These are phyloP conservation scores for Clarireedia monteithiana DNA, from an alignment of 2,329 filamentous ascomycete genomes.

Conservation along the genomic window DNA sequence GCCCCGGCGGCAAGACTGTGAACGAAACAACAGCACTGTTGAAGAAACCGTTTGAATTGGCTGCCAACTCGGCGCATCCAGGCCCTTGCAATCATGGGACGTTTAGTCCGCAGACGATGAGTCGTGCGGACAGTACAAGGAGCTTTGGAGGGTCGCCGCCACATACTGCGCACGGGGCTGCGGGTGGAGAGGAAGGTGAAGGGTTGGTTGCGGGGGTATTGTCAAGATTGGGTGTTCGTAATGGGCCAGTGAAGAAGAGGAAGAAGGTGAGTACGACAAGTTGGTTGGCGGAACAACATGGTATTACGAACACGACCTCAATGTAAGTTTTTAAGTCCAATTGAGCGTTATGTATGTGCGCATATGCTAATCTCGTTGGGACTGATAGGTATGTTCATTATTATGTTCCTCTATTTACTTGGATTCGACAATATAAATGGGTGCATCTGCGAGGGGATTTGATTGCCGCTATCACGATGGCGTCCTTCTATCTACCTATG, in stretches of 20 bases:
- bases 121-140: slow-evolving; percentile 22
- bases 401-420: slow-evolving; percentile 85
- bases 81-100: slow-evolving; percentile 62
- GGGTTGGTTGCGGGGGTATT: slow-evolving; percentile 20
- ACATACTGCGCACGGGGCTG: slow-evolving; percentile 8
- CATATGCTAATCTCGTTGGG: not conserved
- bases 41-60: slow-evolving; percentile 31
- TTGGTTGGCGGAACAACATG: slow-evolving; percentile 63
- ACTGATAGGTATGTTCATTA: slow-evolving; percentile 72
- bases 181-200: slow-evolving; percentile 12
- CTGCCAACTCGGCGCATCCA: slow-evolving; percentile 22
- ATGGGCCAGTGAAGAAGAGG: slow-evolving; percentile 21
- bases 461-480: slow-evolving; percentile 84
- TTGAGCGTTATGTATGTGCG: not conserved
- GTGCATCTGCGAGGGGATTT: slow-evolving; percentile 80
- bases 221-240: slow-evolving; percentile 18
- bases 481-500: slow-evolving; percentile 99
- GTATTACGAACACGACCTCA: slow-evolving; percentile 61
- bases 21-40: slow-evolving; percentile 48
- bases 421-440: slow-evolving; percentile 81
- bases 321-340: slow-evolving; percentile 50
- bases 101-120: slow-evolving; percentile 59
- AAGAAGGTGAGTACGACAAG: slow-evolving; percentile 68
- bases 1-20: slow-evolving; percentile 14
- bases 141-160: slow-evolving; percentile 20